Evolutionary conservation across 495 filamentous ascomycete species (phyloP), one percentile per base, ranked within the genome.

Genomic region (Lasiosphaeria hispida): DNA sequence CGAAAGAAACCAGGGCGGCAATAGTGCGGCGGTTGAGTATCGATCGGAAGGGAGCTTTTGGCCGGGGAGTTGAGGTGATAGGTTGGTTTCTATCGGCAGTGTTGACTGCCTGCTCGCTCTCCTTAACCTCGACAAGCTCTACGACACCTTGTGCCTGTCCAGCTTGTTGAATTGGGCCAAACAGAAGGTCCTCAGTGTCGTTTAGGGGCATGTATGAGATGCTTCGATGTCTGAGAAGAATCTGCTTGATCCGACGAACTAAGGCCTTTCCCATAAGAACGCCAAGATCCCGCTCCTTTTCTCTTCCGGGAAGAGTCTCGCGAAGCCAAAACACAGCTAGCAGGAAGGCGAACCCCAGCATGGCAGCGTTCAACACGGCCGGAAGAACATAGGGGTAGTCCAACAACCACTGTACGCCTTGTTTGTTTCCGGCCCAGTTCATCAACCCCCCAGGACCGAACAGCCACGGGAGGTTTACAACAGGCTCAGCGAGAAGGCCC

Each of bases 401-500:
- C 0, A 19, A 7, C 11, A 45, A 8, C 70, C 72, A 75, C 18
- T 35, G 23, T 8, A 71, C 65, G 3, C 76, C 76, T 1, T 62
- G 64, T 0, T 63, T 59, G 54, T 69, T 66, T 4, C 58, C 49
- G 10, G 18, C 40, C 45, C 65, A 59, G 44, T 76, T 75, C 19
- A 75, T 64, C 8, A 71, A 41, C 0, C 74, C 75, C 0, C 68
- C 50, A 0, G 77, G 73, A 3, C 89, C 88, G 61, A 92, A 92
- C 0, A 92, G 35, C 13, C 73, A 69, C 0, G 89, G 85, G 58
- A 86, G 81, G 38, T 76, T 86, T 3, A 75, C 75, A 1, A 83
- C 79, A 0, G 90, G 90, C 66, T 94, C 88, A 6, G 89, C 87
- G 48, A 92, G 70, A 30, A 85, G 69, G 10, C 90, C 90, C 14